Percentiles rank a stretch among this genome's conserved stretches.
Conservation (phyloP, 768 basidiomycete genomes). For the Tulasnella sp. region DNA sequence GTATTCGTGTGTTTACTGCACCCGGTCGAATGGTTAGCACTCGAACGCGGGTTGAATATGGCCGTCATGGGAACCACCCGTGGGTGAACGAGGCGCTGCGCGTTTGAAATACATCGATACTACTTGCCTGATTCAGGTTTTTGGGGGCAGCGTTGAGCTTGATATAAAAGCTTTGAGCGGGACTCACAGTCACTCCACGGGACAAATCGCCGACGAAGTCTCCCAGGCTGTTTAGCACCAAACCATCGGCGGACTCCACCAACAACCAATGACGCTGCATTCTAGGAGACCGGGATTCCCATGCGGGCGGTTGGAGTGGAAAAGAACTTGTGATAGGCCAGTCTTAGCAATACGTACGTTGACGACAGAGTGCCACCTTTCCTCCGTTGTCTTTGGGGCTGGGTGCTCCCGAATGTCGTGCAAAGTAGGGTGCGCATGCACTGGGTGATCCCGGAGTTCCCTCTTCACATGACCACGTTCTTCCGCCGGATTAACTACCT, state of each 20-base stretch:
- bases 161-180: background rate
- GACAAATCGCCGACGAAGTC: slow-evolving; percentile 2
- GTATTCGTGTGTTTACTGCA: background rate
- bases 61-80: background rate
- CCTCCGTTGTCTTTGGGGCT: background rate
- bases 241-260: background rate
- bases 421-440: background rate
- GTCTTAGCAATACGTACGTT: background rate
- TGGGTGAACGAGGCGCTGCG: background rate
- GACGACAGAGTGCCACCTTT: background rate
- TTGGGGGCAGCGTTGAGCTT: background rate
- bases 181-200: slow-evolving; percentile 2
- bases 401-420: background rate
- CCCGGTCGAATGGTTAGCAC: background rate
- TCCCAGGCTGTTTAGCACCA: background rate
- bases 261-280: background rate
- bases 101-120: background rate
- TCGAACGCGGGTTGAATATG: background rate
- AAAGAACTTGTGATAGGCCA: background rate
- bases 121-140: background rate
- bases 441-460: background rate
- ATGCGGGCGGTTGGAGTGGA: background rate
- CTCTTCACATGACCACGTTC: background rate
- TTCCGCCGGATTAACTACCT: background rate
- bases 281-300: background rate